Base-by-base conservation (phyloP, 108 stramenopile genomes). In the Nitzschia sp. region DNA sequence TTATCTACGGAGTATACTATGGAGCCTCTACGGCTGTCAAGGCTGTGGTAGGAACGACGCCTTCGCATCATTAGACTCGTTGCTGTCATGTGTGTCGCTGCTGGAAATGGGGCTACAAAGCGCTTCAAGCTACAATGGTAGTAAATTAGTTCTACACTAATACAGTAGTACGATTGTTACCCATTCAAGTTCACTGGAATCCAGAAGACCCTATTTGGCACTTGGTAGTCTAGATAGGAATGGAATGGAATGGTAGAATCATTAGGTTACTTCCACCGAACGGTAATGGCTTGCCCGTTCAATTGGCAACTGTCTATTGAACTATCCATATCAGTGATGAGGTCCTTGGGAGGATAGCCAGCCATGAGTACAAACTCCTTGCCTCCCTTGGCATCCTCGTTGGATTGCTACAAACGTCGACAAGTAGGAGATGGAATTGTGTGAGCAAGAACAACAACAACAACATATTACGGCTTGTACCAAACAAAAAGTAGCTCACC, bases 271-370 rank as follows among this genome's bases (percentile, higher is more conserved):
- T 91, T 87, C 87, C 90, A 92, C 34, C 86, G 63, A 22, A 86
- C 81, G 25, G 84, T 86, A 42, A 92, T 83, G 21, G 84, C 80
- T 68, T 87, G 83, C 40, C 90, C 90, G 8, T 81, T 29, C 21
- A 94, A 70, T 10, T 74, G 73, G 61, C 75, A 80, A 53, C 62
- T 81, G 19, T 81, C 79, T 71, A 94, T 90, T 12, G 85, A 81
- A 43, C 61, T 57, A 17, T 90, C 81, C 3, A 87, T 77, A 41
- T 83, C 76, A 3, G 60, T 20, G 10, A 84, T 65, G 34, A 94
- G 73, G 74, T 94, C 89, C 59, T 80, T 79, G 6, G 90, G 92
- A 20, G 92, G 92, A 63, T 88, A 94, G 51, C 90, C 90, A 14
- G 86, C 88, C 77, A 84, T 87, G 48, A 91, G 65, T 11, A 77